Evolutionary conservation across 2,329 filamentous ascomycete genomes (phyloP).

Genomic region (Monosporascus ibericus): DNA sequence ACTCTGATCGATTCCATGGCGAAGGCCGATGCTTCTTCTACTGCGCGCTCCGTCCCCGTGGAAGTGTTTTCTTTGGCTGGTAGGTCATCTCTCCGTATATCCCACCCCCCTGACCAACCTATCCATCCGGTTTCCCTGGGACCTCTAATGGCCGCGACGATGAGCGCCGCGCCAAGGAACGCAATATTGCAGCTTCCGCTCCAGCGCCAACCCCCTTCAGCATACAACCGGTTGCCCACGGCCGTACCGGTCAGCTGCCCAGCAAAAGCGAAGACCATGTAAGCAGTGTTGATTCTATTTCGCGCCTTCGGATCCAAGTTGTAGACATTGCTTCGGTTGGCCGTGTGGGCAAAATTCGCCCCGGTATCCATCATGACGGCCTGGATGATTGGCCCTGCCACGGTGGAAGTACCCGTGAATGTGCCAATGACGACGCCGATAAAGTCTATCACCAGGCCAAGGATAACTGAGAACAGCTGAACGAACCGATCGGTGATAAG

Average conservation of each 20-base stretch:
- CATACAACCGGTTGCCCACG: conserved; percentile 48
- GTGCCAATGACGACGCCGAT: conserved; percentile 62
- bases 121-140: conserved; percentile 36
- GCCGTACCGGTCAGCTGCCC: conserved; percentile 65
- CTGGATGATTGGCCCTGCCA: conserved; percentile 68
- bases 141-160: conserved; percentile 30
- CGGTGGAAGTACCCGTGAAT: conserved; percentile 56
- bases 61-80: conserved; percentile 1
- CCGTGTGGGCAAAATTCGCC: conserved; percentile 66
- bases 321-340: conserved; percentile 66
- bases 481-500: conserved; percentile 64
- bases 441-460: conserved; percentile 54
- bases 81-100: conserved; percentile 17
- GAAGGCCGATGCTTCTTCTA: conserved; percentile 3
- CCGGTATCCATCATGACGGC: conserved; percentile 67
- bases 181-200: conserved; percentile 38
- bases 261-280: conserved; percentile 70
- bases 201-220: conserved; percentile 43
- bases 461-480: conserved; percentile 60
- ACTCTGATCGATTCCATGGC: too few species aligned
- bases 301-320: conserved; percentile 62
- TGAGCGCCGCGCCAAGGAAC: conserved; percentile 29
- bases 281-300: conserved; percentile 75
- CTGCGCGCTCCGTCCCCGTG: not conserved
- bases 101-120: conserved; percentile 38